Conservation (phyloP, 2,329 filamentous ascomycete species). For the Apiospora kogelbergensis region DNA sequence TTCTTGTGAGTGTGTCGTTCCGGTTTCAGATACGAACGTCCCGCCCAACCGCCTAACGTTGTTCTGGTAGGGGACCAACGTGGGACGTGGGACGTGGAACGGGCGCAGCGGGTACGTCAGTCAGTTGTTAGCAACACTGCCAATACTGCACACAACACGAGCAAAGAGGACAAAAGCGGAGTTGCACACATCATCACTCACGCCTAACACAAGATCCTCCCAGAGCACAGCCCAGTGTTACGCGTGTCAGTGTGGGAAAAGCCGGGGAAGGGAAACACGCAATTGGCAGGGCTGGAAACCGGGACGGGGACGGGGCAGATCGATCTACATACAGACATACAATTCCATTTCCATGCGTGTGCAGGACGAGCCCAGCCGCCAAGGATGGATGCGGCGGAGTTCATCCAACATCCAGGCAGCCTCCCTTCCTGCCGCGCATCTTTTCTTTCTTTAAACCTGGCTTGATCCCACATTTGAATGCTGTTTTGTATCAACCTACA, state of each 20-base stretch:
- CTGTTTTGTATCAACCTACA: no score
- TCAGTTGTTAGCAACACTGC: background rate
- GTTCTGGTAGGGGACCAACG: no score
- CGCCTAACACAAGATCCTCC: no score
- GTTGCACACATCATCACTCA: background rate
- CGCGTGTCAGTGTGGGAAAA: background rate
- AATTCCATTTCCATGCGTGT: background rate
- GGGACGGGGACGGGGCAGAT: background rate
- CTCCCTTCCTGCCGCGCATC: background rate
- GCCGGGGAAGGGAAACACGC: background rate
- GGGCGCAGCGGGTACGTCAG: background rate
- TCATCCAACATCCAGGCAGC: background rate
- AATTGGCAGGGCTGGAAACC: background rate
- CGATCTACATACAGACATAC: background rate
- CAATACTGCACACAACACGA: background rate
- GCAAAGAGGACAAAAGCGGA: background rate
- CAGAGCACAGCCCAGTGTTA: background rate
- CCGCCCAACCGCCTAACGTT: background rate
- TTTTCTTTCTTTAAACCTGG: background rate
- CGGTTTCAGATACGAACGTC: slow-evolving; percentile 1
- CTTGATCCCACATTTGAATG: no score
- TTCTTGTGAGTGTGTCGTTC: background rate
- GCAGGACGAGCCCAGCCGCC: background rate
- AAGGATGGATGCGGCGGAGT: background rate
- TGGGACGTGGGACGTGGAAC: no score